Evolutionary conservation across 768 basidiomycete species (phyloP).

Genomic region (Podaxis sp.): DNA sequence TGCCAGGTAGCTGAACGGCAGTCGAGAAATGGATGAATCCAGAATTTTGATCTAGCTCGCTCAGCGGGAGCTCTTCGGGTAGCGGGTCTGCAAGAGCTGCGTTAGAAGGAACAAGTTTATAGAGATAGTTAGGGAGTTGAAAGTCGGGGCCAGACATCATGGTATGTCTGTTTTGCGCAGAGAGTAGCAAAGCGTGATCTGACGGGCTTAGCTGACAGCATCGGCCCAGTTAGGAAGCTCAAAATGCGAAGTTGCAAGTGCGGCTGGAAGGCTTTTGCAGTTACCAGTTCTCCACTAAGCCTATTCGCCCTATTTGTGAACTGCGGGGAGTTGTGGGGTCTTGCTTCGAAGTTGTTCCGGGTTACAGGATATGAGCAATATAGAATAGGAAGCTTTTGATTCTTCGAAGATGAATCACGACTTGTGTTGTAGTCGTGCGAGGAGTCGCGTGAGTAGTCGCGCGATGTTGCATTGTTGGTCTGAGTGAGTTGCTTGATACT

Average conservation of each 20-base stretch:
- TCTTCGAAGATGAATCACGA: too few species aligned
- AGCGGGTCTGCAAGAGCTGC: slow-evolving; percentile 36
- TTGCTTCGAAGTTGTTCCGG: not conserved
- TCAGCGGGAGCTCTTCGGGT: slow-evolving; percentile 44
- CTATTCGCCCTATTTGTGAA: not conserved
- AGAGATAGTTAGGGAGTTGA: slow-evolving; percentile 47
- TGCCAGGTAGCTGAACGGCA: slow-evolving; percentile 42
- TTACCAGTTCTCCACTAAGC: too few species aligned
- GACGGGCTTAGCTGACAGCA: too few species aligned
- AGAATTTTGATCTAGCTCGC: slow-evolving; percentile 38
- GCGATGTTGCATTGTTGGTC: too few species aligned
- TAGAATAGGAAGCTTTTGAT: not conserved
- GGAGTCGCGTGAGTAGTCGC: too few species aligned
- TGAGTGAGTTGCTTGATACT: too few species aligned
- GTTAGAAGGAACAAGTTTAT: slow-evolving; percentile 51
- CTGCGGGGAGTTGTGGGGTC: not conserved
- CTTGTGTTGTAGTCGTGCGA: too few species aligned
- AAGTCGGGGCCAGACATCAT: not conserved
- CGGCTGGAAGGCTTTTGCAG: too few species aligned
- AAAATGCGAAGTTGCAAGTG: too few species aligned
- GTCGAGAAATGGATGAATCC: slow-evolving; percentile 58
- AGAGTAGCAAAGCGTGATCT: too few species aligned
- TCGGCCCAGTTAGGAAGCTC: too few species aligned
- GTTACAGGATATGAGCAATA: not conserved
- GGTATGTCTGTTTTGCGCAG: too few species aligned